Conservation (phyloP, 768 basidiomycete genomes). For the Calvatia gigantea region DNA sequence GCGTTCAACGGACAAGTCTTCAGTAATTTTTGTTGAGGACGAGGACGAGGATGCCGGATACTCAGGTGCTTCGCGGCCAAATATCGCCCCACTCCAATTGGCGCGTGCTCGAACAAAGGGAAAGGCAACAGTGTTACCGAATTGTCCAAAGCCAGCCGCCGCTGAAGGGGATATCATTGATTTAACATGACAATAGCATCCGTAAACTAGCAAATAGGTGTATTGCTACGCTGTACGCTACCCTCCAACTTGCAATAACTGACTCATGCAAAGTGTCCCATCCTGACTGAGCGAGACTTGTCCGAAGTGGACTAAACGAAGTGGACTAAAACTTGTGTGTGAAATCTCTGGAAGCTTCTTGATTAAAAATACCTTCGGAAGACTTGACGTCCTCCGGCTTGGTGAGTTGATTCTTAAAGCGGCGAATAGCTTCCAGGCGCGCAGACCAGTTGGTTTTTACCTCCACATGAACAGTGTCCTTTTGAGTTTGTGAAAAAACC, state of each 20-base stretch:
- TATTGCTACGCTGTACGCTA: not conserved
- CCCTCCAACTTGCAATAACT: not conserved
- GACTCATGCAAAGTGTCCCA: not conserved
- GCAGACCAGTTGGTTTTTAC: slow-evolving; percentile 88
- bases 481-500: slow-evolving; percentile 71
- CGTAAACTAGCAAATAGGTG: slow-evolving; percentile 1
- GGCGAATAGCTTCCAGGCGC: slow-evolving; percentile 74
- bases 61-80: not conserved
- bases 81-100: slow-evolving; percentile 4
- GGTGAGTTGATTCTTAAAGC: slow-evolving; percentile 49
- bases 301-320: not conserved
- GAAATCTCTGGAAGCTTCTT: slow-evolving; percentile 56
- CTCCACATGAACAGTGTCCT: slow-evolving; percentile 68
- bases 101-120: slow-evolving; percentile 2
- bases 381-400: slow-evolving; percentile 18
- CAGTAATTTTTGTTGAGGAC: not conserved
- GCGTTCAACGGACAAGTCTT: not conserved
- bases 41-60: slow-evolving; percentile 4
- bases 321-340: slow-evolving; percentile 43
- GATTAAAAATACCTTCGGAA: slow-evolving; percentile 44
- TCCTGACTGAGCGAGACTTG: no score
- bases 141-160: not conserved
- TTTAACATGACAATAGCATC: slow-evolving; percentile 3
- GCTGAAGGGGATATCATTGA: not conserved
- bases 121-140: not conserved